phyloP scores from a whole-genome alignment of 495 filamentous ascomycete species.

The Neurospora tetrasperma region DNA sequence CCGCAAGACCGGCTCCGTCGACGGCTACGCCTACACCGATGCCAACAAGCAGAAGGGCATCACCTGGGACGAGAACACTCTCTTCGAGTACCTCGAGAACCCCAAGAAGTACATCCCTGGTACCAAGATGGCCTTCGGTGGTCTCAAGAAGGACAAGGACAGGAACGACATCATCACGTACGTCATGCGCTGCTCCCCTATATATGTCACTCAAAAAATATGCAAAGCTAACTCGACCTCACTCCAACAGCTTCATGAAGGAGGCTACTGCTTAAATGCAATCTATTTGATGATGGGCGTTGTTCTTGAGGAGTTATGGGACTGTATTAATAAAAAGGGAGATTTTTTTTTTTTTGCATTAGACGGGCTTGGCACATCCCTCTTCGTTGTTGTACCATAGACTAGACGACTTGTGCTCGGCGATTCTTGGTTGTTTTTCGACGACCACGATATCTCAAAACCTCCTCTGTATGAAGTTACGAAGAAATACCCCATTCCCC shows the following conservation, averaged over 20 bases:
- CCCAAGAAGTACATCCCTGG: constrained; percentile 75
- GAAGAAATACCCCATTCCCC: neutral
- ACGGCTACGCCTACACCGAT: constrained; percentile 96
- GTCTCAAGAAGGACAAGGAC: constrained; percentile 99
- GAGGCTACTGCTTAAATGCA: constrained; percentile 46
- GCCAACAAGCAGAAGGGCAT: constrained; percentile 98
- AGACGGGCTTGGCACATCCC: constrained; percentile 13
- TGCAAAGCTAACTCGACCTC: constrained; percentile 5
- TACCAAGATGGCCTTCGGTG: constrained; percentile 99
- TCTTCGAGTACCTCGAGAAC: constrained; percentile 53
- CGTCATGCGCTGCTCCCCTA: constrained; percentile 29
- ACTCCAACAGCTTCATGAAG: constrained; percentile 49
- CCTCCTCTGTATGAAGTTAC: constrained; percentile 1
- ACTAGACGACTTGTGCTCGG: constrained; percentile 14
- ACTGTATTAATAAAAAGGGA: constrained; percentile 9
- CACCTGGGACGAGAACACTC: constrained; percentile 73
- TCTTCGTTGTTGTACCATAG: constrained; percentile 10
- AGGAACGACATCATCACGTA: constrained; percentile 98
- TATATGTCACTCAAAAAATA: neutral
- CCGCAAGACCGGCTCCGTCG: constrained; percentile 81
- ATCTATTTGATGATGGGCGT: neutral
- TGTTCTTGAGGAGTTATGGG: constrained; percentile 1
- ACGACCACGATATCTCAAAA: constrained; percentile 2
- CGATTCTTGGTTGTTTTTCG: constrained; percentile 4
- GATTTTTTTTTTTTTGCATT: constrained; percentile 11